These are phyloP conservation scores for Plenodomus lindquistii DNA, from an alignment of 2,329 filamentous ascomycete genomes.

Conservation along the genomic window DNA sequence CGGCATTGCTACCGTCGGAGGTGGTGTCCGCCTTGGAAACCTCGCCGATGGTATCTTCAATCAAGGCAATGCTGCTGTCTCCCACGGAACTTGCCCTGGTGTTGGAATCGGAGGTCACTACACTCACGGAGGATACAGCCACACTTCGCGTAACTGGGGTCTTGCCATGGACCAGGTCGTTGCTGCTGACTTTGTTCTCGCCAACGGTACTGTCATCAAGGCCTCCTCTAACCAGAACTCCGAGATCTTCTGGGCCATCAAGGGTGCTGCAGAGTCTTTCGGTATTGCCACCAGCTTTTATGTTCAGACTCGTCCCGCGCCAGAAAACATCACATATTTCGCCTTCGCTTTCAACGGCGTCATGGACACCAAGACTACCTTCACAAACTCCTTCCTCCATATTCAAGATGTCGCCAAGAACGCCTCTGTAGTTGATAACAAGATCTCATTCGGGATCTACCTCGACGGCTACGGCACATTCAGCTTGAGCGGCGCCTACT, in stretches of 20 bases:
- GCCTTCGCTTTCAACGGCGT: conserved; percentile 29
- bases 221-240: conserved; percentile 40
- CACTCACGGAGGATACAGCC: conserved; percentile 43
- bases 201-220: conserved; percentile 44
- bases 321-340: conserved; percentile 34
- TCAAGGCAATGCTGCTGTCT: conserved; percentile 47
- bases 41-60: conserved; percentile 40
- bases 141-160: conserved; percentile 42
- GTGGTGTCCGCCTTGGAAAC: conserved; percentile 54
- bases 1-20: conserved; percentile 51
- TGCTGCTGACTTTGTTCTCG: conserved; percentile 44
- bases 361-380: conserved; percentile 32
- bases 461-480: conserved; percentile 42
- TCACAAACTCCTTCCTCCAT: conserved; percentile 45
- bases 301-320: conserved; percentile 39
- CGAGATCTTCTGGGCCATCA: conserved; percentile 50
- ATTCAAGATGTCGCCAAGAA: conserved; percentile 49
- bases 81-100: conserved; percentile 59
- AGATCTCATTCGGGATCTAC: conserved; percentile 49
- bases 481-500: conserved; percentile 48
- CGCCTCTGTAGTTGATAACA: conserved; percentile 46
- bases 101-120: conserved; percentile 45
- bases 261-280: conserved; percentile 48
- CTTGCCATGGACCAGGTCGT: conserved; percentile 43
- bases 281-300: conserved; percentile 46